Evolutionary conservation across 208 protist genomes (phyloP).

Genomic region (Wallacemonas rigidus): DNA sequence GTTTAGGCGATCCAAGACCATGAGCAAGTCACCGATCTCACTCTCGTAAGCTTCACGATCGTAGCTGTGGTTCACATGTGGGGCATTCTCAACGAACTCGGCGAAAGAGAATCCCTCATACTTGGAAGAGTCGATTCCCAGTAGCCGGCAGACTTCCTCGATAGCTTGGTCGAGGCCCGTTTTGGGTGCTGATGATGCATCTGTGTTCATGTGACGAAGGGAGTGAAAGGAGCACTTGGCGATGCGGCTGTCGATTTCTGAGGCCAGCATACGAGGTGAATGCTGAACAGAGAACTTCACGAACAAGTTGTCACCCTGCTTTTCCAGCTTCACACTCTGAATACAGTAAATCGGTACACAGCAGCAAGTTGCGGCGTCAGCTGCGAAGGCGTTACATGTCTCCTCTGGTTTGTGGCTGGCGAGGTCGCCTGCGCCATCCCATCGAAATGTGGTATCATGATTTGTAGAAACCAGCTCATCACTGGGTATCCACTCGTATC

Average conservation of each 20-base stretch:
- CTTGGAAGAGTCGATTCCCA: slow-evolving; percentile 35
- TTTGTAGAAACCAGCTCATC: slow-evolving; percentile 32
- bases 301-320: slow-evolving; percentile 23
- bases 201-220: slow-evolving; percentile 31
- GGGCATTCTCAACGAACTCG: slow-evolving; percentile 51
- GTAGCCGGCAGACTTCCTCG: slow-evolving; percentile 33
- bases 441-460: slow-evolving; percentile 40
- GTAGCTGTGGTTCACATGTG: slow-evolving; percentile 25
- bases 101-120: slow-evolving; percentile 44
- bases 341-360: slow-evolving; percentile 39
- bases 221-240: slow-evolving; percentile 35
- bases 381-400: slow-evolving; percentile 26
- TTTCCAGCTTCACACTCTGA: slow-evolving; percentile 22
- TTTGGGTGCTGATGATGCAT: slow-evolving; percentile 25
- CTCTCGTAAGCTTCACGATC: slow-evolving; percentile 71
- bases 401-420: slow-evolving; percentile 54
- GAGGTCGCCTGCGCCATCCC: slow-evolving; percentile 28
- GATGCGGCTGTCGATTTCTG: slow-evolving; percentile 34
- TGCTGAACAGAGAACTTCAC: slow-evolving; percentile 45
- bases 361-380: slow-evolving; percentile 37
- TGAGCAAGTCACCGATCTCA: slow-evolving; percentile 63
- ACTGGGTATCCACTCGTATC: slow-evolving; percentile 16
- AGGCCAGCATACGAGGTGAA: slow-evolving; percentile 18
- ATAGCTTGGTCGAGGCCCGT: slow-evolving; percentile 54
- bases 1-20: slow-evolving; percentile 49